phyloP scores from a whole-genome alignment of 768 basidiomycete species.

The Termitomyces sp. region DNA sequence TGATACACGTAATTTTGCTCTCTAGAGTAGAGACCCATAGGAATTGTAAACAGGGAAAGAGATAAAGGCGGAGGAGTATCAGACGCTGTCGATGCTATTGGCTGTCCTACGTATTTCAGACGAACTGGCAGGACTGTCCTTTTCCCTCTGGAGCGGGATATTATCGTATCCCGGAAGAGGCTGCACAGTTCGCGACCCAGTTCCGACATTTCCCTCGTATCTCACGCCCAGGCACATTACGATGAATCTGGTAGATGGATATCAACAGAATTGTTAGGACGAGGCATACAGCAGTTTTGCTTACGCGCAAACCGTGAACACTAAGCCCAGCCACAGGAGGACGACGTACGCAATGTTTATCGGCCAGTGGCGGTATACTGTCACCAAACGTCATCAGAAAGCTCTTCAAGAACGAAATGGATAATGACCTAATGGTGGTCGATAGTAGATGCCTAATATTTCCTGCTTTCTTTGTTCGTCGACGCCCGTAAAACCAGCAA shows the following conservation, averaged over 20 bases:
- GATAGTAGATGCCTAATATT: no score
- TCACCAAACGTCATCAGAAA: neutral
- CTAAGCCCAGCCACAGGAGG: neutral
- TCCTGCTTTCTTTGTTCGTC: neutral
- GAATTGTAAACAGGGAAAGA: neutral
- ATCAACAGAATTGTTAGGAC: neutral
- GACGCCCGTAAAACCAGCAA: neutral
- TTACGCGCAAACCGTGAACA: neutral
- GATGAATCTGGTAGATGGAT: neutral
- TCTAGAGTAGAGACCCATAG: neutral
- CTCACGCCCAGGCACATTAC: neutral
- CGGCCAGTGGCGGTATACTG: neutral
- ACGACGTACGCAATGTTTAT: neutral
- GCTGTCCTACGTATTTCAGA: neutral
- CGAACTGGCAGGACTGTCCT: neutral
- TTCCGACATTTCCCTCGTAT: neutral
- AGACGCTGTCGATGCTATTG: neutral
- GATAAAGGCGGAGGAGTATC: neutral
- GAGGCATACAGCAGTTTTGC: no score
- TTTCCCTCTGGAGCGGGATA: neutral
- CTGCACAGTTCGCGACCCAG: neutral
- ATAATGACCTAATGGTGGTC: neutral
- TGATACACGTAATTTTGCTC: neutral
- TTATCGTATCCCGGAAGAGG: neutral
- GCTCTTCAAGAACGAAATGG: neutral